These are phyloP conservation scores for Danielia reshetovae DNA, from an alignment of 805 yeast species.

Conservation along the genomic window DNA sequence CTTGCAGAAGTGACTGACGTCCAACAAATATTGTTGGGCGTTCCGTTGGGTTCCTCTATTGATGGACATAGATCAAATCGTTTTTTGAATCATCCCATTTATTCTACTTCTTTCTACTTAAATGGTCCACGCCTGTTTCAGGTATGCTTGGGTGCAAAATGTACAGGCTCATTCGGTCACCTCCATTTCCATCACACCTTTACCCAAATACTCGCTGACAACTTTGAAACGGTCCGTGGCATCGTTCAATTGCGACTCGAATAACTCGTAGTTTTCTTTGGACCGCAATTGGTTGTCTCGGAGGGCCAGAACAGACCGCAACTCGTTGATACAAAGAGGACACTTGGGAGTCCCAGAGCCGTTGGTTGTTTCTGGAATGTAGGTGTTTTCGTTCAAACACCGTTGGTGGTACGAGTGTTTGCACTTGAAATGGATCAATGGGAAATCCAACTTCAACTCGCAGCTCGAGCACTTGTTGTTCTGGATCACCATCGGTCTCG, in stretches of 20 bases:
- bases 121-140: slow-evolving; percentile 3
- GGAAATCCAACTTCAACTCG: slow-evolving; percentile 61
- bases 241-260: slow-evolving; percentile 52
- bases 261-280: slow-evolving; percentile 59
- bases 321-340: slow-evolving; percentile 72
- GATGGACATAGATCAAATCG: background rate
- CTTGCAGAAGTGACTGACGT: no score
- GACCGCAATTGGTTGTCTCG: slow-evolving; percentile 57
- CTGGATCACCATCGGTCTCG: slow-evolving; percentile 51
- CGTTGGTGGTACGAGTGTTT: slow-evolving; percentile 81
- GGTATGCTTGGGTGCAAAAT: slow-evolving; percentile 11
- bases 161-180: background rate
- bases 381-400: slow-evolving; percentile 57
- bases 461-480: slow-evolving; percentile 66
- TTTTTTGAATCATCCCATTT: background rate
- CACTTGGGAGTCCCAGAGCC: slow-evolving; percentile 35
- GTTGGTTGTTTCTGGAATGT: slow-evolving; percentile 17
- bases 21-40: no score
- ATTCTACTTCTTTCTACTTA: background rate
- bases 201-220: slow-evolving; percentile 77
- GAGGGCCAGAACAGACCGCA: slow-evolving; percentile 60
- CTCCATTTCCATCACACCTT: slow-evolving; percentile 71
- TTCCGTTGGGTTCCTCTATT: no score
- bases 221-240: slow-evolving; percentile 66
- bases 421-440: slow-evolving; percentile 81